Base-by-base conservation (phyloP, 2,329 filamentous ascomycete genomes). In the Colletotrichum abscissum region DNA sequence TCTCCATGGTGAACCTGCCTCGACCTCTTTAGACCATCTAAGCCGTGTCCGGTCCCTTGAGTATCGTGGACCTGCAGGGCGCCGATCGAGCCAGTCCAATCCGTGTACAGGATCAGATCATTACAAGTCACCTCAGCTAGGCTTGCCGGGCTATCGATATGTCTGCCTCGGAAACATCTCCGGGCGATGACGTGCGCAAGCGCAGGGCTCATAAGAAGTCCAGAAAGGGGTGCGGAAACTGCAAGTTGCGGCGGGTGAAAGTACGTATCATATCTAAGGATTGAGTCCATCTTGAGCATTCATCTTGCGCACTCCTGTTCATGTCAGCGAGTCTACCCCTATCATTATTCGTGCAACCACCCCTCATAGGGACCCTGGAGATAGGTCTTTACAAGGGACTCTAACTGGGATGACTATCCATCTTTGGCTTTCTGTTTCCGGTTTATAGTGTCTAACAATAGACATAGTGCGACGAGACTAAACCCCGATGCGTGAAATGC, bases 241-340 rank as follows among this genome's bases (percentile, higher is more conserved):
- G 89, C 78, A 90, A 90, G 76, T 76, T 89, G 24, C 82, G 88
- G 42, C 82, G 86, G 65, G 83, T 89, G 62, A 90, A 90, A 82
- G 87, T 86, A 78, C 77, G 80, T 62, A 49, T 49, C 42, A 49
- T 22, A n/a, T n/a, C 6, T 7, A 49, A 49, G 19, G 42, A n/a
- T n/a, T 11, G 2, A 7, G 16, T n/a, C 30, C 35, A 28, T 19
- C 14, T 12, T 9, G 22, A 11, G 33, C 33, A 73, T 73, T 63
- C 58, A 33, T 8, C 67, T 49, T 65, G 5, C 49, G 9, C 3
- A 28, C n/a, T 56, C 24, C 11, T 28, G 54, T 3, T 14, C 54
- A 5, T 8, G 35, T 16, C 19, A 5, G 3, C n/a, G 28, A 30
- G 12, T 22, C 7, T 42, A 22, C 1, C 28, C 56, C 28, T n/a